Conservation (phyloP, 163 green algal species). For the Trebouxiophyceae sp. region DNA sequence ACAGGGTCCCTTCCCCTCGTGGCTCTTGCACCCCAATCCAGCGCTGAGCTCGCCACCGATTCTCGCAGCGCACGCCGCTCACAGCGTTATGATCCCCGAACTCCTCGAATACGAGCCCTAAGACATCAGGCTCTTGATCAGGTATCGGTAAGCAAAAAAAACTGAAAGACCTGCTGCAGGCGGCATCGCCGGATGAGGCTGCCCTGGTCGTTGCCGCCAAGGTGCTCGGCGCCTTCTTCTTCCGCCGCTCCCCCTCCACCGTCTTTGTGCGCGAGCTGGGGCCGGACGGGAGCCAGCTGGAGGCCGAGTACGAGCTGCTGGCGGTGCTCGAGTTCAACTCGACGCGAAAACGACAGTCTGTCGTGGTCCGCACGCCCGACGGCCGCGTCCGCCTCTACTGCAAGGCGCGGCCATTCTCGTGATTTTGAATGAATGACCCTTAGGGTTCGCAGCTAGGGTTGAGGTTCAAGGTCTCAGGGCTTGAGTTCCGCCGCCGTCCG, state of each 20-base stretch:
- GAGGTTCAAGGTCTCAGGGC: too few species aligned
- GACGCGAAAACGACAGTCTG: constrained; percentile 80
- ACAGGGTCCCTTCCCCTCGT: too few species aligned
- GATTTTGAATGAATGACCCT: too few species aligned
- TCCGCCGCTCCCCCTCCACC: constrained; percentile 50
- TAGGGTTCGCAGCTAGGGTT: too few species aligned
- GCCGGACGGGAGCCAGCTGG: background rate
- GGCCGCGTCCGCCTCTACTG: constrained; percentile 70
- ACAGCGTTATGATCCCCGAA: too few species aligned
- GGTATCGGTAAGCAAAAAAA: too few species aligned
- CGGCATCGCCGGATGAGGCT: constrained; percentile 81
- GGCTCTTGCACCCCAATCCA: too few species aligned
- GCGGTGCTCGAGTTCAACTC: constrained; percentile 85
- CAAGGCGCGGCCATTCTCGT: constrained; percentile 59
- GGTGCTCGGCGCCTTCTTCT: constrained; percentile 81
- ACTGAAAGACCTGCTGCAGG: constrained; percentile 30
- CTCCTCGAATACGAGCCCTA: too few species aligned
- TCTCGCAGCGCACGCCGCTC: background rate
- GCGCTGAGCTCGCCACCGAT: too few species aligned
- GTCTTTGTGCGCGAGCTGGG: constrained; percentile 41
- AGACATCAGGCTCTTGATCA: too few species aligned
- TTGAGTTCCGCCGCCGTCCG: too few species aligned
- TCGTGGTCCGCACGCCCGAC: constrained; percentile 52
- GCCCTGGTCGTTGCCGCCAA: constrained; percentile 85
- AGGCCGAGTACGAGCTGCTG: constrained; percentile 68